These are phyloP conservation scores for Oryza nivara DNA, from an alignment of 176 grass and related monocot genomes.

Conservation along the genomic window DNA sequence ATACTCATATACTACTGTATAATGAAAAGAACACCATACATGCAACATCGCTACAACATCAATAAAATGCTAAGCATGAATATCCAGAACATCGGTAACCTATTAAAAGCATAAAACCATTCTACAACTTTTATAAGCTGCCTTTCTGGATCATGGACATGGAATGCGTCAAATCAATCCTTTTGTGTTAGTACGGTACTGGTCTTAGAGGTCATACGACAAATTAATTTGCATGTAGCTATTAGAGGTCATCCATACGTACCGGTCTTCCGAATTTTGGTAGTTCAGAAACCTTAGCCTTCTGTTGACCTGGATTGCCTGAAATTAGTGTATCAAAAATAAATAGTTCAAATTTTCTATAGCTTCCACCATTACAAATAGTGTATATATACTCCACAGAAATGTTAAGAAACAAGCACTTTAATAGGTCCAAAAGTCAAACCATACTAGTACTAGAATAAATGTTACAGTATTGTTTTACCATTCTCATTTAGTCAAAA, in stretches of 20 bases:
- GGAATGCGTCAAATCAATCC: neutral
- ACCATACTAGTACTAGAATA: neutral
- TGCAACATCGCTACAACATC: neutral
- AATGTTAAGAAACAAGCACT: conserved; percentile 7
- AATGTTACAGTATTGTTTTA: neutral
- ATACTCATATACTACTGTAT: neutral
- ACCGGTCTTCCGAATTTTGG: conserved; percentile 93
- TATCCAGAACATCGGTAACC: neutral
- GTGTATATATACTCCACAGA: neutral
- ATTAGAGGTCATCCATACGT: conserved; percentile 29
- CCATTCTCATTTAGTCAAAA: neutral
- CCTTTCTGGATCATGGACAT: neutral
- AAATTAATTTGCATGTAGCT: conserved; percentile 20
- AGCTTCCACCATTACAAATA: neutral
- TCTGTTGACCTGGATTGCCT: conserved; percentile 95
- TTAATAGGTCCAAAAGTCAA: neutral
- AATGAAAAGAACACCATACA: neutral
- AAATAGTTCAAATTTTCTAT: neutral
- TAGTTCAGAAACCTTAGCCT: conserved; percentile 81
- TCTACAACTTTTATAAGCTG: neutral
- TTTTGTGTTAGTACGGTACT: neutral
- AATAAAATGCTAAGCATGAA: neutral
- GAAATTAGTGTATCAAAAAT: conserved; percentile 27
- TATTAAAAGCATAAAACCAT: neutral
- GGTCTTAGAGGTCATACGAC: neutral